Evolutionary conservation across 805 yeast species (phyloP).

Genomic region (Kuraishia cidri): DNA sequence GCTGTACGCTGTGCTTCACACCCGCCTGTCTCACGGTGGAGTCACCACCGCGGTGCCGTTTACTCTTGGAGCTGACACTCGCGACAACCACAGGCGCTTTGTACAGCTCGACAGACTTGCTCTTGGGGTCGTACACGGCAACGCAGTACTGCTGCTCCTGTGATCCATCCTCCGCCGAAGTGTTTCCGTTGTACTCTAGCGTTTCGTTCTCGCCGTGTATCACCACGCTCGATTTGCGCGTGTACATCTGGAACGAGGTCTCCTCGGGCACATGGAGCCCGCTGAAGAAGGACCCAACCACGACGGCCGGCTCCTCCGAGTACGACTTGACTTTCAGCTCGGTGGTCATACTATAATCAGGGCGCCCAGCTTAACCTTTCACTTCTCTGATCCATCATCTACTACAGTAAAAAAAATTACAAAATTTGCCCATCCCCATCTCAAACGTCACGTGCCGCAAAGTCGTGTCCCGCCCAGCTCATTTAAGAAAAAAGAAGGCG

Average conservation of each 20-base stretch:
- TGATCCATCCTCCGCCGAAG: constrained; percentile 19
- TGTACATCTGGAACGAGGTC: constrained; percentile 54
- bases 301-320: constrained; percentile 39
- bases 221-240: constrained; percentile 25
- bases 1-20: constrained; percentile 42
- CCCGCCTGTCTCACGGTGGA: constrained; percentile 44
- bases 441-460: no score
- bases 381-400: no score
- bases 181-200: constrained; percentile 63
- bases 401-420: no score
- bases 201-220: constrained; percentile 75
- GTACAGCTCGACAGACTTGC: constrained; percentile 54
- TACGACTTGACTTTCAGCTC: constrained; percentile 26
- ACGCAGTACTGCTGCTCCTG: constrained; percentile 48
- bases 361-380: no score
- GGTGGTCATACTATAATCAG: no score
- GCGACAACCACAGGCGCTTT: constrained; percentile 55
- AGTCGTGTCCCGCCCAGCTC: no score
- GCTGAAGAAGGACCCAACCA: constrained; percentile 68
- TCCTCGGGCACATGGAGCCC: constrained; percentile 58
- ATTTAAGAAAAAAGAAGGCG: no score
- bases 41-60: constrained; percentile 52
- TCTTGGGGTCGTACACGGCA: constrained; percentile 69
- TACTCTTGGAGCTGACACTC: constrained; percentile 52
- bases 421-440: no score